Percentiles rank a stretch among this genome's conserved stretches.
Evolutionary conservation across 2,329 filamentous ascomycete species (phyloP).

Genomic region (Cladophialophora immunda): DNA sequence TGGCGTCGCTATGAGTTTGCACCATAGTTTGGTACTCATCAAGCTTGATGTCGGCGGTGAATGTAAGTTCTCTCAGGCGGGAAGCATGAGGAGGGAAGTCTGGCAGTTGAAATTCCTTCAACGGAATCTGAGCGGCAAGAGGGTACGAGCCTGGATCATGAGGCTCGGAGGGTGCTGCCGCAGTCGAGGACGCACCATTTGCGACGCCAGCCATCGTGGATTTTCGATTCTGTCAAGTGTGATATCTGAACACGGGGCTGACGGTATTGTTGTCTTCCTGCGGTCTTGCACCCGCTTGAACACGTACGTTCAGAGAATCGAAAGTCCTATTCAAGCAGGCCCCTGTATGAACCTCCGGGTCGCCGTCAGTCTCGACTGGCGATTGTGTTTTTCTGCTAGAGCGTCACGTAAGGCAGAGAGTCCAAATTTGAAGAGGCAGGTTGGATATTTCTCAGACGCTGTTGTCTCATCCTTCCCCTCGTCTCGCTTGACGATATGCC

Average conservation of each 20-base stretch:
- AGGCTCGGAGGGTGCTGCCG: not conserved
- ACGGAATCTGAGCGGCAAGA: conserved; percentile 57
- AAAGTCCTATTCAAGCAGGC: not conserved
- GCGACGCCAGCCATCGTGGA: conserved; percentile 5
- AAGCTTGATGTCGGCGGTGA: conserved; percentile 60
- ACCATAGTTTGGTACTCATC: conserved; percentile 56
- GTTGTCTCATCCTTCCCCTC: not conserved
- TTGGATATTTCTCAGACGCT: not conserved
- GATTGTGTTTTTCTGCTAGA: not conserved
- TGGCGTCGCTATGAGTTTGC: conserved; percentile 32
- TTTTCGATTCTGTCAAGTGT: not conserved
- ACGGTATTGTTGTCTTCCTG: not conserved
- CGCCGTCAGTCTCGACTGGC: not conserved
- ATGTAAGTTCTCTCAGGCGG: conserved; percentile 55
- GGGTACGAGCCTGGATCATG: conserved; percentile 36
- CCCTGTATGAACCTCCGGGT: not conserved
- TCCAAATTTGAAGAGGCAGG: not conserved
- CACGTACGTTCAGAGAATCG: not conserved
- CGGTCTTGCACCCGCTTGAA: not conserved
- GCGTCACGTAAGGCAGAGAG: not conserved
- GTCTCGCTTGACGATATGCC: conserved; percentile 3
- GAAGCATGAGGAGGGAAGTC: conserved; percentile 55
- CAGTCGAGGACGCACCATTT: conserved; percentile 1
- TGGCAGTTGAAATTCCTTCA: conserved; percentile 56
- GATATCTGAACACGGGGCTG: not conserved